These are phyloP conservation scores for Terana coerulea DNA, from an alignment of 768 basidiomycete genomes.

Conservation along the genomic window DNA sequence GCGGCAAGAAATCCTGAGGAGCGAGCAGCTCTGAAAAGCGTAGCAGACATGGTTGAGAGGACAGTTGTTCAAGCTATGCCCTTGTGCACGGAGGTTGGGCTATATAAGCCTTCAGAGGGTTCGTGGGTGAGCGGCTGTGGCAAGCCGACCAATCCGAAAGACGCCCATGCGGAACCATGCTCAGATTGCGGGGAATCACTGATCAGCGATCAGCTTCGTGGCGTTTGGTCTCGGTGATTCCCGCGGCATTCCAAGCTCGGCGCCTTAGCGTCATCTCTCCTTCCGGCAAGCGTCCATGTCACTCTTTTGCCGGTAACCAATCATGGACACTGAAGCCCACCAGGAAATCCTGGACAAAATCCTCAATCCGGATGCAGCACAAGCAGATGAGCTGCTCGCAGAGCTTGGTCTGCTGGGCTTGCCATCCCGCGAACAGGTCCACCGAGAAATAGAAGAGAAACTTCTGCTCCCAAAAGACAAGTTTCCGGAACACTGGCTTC, in stretches of 20 bases:
- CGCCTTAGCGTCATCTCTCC: neutral
- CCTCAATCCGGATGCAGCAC: conserved; percentile 37
- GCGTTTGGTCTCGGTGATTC: neutral
- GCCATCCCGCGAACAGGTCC: conserved; percentile 57
- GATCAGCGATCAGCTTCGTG: conserved; percentile 1
- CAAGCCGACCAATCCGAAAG: conserved; percentile 10
- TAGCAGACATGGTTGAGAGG: conserved; percentile 1
- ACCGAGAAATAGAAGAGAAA: conserved; percentile 68
- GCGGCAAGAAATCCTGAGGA: conserved; percentile 33
- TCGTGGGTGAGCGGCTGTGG: neutral
- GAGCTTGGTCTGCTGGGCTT: conserved; percentile 54
- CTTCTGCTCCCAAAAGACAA: conserved; percentile 65
- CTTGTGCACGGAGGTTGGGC: neutral
- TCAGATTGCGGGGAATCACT: neutral
- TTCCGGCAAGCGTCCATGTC: conserved; percentile 1
- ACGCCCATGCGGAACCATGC: neutral
- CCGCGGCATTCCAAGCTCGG: no score
- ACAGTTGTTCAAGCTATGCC: neutral
- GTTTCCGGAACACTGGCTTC: conserved; percentile 70
- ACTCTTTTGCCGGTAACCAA: neutral
- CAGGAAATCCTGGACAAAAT: conserved; percentile 43
- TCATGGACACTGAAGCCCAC: conserved; percentile 33
- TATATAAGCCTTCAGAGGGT: neutral
- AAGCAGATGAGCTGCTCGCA: conserved; percentile 43
- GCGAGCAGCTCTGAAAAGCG: conserved; percentile 4